Evolutionary conservation across 2,329 filamentous ascomycete genomes (phyloP).

Genomic region (Herpotrichia juniperi): DNA sequence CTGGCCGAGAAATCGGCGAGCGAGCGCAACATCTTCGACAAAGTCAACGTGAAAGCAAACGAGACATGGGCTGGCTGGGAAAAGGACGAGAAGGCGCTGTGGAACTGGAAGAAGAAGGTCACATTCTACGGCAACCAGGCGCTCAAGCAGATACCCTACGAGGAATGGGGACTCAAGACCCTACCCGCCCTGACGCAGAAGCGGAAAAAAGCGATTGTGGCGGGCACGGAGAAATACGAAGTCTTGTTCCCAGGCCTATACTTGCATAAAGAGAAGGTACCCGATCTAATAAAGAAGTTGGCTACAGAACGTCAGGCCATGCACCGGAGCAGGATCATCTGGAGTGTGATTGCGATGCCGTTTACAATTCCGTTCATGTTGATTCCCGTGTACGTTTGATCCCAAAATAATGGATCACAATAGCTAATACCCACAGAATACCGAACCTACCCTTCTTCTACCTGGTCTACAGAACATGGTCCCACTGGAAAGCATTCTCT

Average conservation of each 20-base stretch:
- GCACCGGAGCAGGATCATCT: slow-evolving; percentile 78
- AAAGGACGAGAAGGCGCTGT: slow-evolving; percentile 65
- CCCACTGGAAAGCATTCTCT: slow-evolving; percentile 65
- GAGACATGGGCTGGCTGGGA: slow-evolving; percentile 88
- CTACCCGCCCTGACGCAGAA: slow-evolving; percentile 79
- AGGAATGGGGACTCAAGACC: slow-evolving; percentile 98
- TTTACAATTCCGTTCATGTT: slow-evolving; percentile 77
- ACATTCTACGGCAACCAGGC: slow-evolving; percentile 86
- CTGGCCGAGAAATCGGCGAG: slow-evolving; percentile 60
- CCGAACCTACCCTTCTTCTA: slow-evolving; percentile 98
- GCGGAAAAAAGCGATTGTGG: slow-evolving; percentile 67
- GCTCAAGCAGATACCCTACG: slow-evolving; percentile 86
- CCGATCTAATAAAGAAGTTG: slow-evolving; percentile 69
- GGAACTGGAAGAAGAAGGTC: slow-evolving; percentile 85
- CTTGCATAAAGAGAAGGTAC: slow-evolving; percentile 68
- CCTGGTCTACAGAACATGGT: slow-evolving; percentile 80
- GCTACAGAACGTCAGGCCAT: slow-evolving; percentile 80
- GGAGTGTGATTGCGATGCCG: slow-evolving; percentile 76
- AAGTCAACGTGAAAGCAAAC: slow-evolving; percentile 72
- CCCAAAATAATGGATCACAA: slow-evolving; percentile 5
- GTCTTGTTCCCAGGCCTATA: slow-evolving; percentile 77
- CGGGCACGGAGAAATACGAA: slow-evolving; percentile 69
- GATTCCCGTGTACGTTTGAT: slow-evolving; percentile 75
- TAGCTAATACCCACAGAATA: slow-evolving; percentile 60
- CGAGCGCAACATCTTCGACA: slow-evolving; percentile 68